phyloP scores from a whole-genome alignment of 768 basidiomycete species.

The Pleurotus giganteus region DNA sequence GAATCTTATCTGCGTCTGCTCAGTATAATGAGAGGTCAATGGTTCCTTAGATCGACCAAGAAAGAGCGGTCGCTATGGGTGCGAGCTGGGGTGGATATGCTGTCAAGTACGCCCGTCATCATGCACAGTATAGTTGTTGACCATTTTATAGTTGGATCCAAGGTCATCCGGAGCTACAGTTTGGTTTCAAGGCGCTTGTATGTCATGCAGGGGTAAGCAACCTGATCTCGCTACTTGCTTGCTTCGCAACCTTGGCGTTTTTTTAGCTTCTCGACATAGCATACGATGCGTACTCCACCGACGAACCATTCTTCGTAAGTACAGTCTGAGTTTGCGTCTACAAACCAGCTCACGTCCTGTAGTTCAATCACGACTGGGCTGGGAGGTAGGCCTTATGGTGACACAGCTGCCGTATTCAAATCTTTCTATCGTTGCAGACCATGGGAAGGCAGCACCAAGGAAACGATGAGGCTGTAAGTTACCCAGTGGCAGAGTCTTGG shows the following conservation, averaged over 20 bases:
- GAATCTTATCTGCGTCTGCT: slow-evolving; percentile 8
- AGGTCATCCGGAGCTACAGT: slow-evolving; percentile 85
- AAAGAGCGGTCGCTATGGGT: slow-evolving; percentile 74
- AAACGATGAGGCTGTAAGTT: slow-evolving; percentile 55
- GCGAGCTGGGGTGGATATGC: slow-evolving; percentile 88
- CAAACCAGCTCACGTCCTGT: background rate
- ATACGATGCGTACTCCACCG: slow-evolving; percentile 85
- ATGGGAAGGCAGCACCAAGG: slow-evolving; percentile 61
- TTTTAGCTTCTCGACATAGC: slow-evolving; percentile 68
- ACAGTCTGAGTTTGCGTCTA: background rate
- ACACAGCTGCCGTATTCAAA: background rate
- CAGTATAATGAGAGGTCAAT: background rate
- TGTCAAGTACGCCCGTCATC: slow-evolving; percentile 59
- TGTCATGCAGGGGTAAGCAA: slow-evolving; percentile 82
- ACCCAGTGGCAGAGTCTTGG: background rate
- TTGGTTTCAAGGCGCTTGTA: slow-evolving; percentile 88
- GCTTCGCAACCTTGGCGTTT: background rate
- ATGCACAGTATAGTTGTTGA: slow-evolving; percentile 2
- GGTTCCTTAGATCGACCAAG: slow-evolving; percentile 54
- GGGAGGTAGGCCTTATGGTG: slow-evolving; percentile 52
- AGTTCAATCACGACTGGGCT: slow-evolving; percentile 89
- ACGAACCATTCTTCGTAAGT: slow-evolving; percentile 87
- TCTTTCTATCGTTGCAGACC: slow-evolving; percentile 36
- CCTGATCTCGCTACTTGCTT: background rate
- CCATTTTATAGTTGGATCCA: slow-evolving; percentile 77